Evolutionary conservation across 2,329 filamentous ascomycete genomes (phyloP).

Genomic region (Microthyrium microscopicum): DNA sequence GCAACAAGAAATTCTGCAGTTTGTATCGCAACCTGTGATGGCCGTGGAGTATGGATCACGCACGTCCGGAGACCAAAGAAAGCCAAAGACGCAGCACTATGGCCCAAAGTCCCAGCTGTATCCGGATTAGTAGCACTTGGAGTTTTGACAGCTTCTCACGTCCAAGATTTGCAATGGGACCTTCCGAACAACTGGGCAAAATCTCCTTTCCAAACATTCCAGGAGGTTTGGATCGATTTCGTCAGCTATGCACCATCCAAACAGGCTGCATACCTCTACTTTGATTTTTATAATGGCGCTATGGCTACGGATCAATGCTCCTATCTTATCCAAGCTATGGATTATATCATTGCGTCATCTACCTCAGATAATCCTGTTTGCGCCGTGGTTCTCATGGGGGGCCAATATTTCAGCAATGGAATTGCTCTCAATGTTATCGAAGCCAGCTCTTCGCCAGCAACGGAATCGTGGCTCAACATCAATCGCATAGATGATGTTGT

Average conservation of each 20-base stretch:
- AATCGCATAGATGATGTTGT: constrained; percentile 28
- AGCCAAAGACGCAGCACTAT: constrained; percentile 22
- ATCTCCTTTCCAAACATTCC: constrained; percentile 17
- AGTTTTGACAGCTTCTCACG: constrained; percentile 13
- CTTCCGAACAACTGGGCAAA: constrained; percentile 16
- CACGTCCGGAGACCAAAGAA: constrained; percentile 24
- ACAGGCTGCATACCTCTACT: constrained; percentile 24
- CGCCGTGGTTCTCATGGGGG: constrained; percentile 24
- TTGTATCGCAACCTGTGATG: constrained; percentile 23
- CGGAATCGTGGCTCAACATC: constrained; percentile 28
- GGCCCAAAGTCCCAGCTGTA: constrained; percentile 26
- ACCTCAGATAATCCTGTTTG: constrained; percentile 16
- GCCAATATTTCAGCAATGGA: constrained; percentile 28
- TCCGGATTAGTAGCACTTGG: constrained; percentile 20
- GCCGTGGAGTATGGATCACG: constrained; percentile 26
- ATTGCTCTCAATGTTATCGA: constrained; percentile 29
- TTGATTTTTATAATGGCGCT: constrained; percentile 28
- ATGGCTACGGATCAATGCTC: constrained; percentile 26
- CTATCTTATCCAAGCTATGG: constrained; percentile 20
- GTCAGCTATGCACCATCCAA: constrained; percentile 14
- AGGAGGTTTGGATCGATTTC: constrained; percentile 26
- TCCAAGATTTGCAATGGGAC: constrained; percentile 10
- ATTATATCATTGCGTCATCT: constrained; percentile 18
- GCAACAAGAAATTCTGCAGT: constrained; percentile 16
- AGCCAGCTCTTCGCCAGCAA: constrained; percentile 19